Percentiles rank a stretch among this genome's conserved stretches.
phyloP scores from a whole-genome alignment of 768 basidiomycete genomes.

The Austroboletus eburneus region DNA sequence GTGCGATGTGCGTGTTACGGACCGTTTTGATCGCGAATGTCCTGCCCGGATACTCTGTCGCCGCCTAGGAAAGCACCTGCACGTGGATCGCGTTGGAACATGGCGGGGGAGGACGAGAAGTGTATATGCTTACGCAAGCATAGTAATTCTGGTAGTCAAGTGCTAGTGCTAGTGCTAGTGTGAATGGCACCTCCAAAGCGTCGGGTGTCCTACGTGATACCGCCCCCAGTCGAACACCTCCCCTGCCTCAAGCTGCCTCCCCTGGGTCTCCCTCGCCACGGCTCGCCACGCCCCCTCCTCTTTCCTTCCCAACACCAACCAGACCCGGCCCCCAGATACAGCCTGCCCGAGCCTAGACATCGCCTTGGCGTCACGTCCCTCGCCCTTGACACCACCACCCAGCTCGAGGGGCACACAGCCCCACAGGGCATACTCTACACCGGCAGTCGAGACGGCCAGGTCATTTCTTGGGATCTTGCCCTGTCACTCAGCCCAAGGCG shows the following conservation, averaged over 20 bases:
- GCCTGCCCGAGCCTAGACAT: slow-evolving; percentile 78
- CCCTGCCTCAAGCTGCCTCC: slow-evolving; percentile 72
- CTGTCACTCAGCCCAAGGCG: slow-evolving; percentile 53
- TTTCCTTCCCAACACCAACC: slow-evolving; percentile 33
- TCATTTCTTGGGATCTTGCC: slow-evolving; percentile 84
- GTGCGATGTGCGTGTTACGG: slow-evolving; percentile 8
- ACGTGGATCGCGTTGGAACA: slow-evolving; percentile 90
- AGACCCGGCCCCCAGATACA: slow-evolving; percentile 16
- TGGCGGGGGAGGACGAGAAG: slow-evolving; percentile 27
- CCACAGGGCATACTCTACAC: slow-evolving; percentile 91
- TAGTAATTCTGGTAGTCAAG: background rate
- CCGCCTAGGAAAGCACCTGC: slow-evolving; percentile 93
- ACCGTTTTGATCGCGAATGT: slow-evolving; percentile 98
- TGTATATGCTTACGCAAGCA: slow-evolving; percentile 21
- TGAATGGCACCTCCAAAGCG: slow-evolving; percentile 48
- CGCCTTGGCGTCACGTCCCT: slow-evolving; percentile 82
- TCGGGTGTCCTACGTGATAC: slow-evolving; percentile 86
- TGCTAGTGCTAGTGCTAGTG: slow-evolving; percentile 13
- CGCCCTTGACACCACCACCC: slow-evolving; percentile 83
- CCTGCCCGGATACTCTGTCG: slow-evolving; percentile 90
- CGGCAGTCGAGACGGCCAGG: slow-evolving; percentile 82
- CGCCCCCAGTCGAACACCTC: slow-evolving; percentile 58
- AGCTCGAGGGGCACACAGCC: slow-evolving; percentile 53
- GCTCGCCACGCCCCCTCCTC: slow-evolving; percentile 67
- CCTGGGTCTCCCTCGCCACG: slow-evolving; percentile 56